These are phyloP conservation scores for Gossypium mustelinum DNA, from an alignment of 345 rosid genomes.

Conservation along the genomic window DNA sequence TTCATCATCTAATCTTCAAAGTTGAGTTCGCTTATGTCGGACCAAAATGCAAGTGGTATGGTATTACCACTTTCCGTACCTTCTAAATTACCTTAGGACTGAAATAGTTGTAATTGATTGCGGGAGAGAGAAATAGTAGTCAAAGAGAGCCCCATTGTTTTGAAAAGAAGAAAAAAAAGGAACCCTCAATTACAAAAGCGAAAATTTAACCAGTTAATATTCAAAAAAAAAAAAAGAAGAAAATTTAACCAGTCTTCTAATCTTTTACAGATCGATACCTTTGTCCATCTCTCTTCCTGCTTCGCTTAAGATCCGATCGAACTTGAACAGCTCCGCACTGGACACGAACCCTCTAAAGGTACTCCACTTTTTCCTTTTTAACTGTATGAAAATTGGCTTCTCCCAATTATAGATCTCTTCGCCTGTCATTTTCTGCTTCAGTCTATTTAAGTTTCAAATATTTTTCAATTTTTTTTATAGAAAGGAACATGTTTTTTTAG, in stretches of 20 bases:
- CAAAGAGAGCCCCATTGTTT: background rate
- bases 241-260: background rate
- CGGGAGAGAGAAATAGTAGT: background rate
- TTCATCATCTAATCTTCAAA: too few relatives aligned
- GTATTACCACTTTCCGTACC: too few relatives aligned
- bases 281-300: background rate
- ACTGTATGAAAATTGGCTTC: background rate
- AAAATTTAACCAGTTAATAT: too few relatives aligned
- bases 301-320: background rate
- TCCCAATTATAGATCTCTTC: constrained; percentile 9
- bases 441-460: background rate
- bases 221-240: too few relatives aligned
- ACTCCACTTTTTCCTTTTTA: background rate
- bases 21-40: too few relatives aligned
- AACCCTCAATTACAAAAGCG: too few relatives aligned
- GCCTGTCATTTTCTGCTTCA: background rate
- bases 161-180: too few relatives aligned
- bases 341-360: background rate
- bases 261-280: background rate
- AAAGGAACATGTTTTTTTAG: background rate
- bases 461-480: background rate
- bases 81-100: too few relatives aligned
- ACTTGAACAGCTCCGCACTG: background rate
- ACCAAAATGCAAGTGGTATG: too few relatives aligned
- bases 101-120: too few relatives aligned